Conservation (phyloP, 495 filamentous ascomycete species). For the Daldinia grandis region DNA sequence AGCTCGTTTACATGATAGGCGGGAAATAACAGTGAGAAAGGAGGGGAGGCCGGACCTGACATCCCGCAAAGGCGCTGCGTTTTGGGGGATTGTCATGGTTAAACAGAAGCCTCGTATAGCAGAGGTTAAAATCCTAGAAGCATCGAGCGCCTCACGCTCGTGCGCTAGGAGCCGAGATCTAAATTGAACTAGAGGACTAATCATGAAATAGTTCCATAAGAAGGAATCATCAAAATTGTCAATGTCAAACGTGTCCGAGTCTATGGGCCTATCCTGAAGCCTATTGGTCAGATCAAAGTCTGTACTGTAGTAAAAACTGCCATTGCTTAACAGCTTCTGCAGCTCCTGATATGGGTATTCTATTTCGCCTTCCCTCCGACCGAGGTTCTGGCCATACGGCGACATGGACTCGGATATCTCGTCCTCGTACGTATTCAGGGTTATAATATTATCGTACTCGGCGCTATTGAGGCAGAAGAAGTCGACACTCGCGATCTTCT, state of each 20-base stretch:
- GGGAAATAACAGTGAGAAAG: slow-evolving; percentile 85
- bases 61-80: slow-evolving; percentile 60
- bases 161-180: slow-evolving; percentile 76
- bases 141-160: slow-evolving; percentile 79
- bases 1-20: slow-evolving; percentile 88
- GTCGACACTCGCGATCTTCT: slow-evolving; percentile 85
- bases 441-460: slow-evolving; percentile 81
- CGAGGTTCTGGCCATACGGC: slow-evolving; percentile 64
- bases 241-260: slow-evolving; percentile 74
- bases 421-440: slow-evolving; percentile 58
- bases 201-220: slow-evolving; percentile 99
- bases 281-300: slow-evolving; percentile 97
- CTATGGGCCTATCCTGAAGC: slow-evolving; percentile 76
- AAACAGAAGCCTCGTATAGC: slow-evolving; percentile 92
- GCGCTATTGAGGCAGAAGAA: slow-evolving; percentile 91
- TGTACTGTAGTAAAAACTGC: slow-evolving; percentile 97
- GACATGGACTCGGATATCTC: slow-evolving; percentile 57
- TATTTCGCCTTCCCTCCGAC: slow-evolving; percentile 68
- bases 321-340: slow-evolving; percentile 89
- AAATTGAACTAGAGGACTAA: slow-evolving; percentile 87
- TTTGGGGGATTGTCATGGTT: slow-evolving; percentile 80
- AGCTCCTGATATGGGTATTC: slow-evolving; percentile 91
- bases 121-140: slow-evolving; percentile 87
- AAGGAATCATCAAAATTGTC: slow-evolving; percentile 88
- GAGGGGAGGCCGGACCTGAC: slow-evolving; percentile 79